Evolutionary conservation across 1,284 basidiomycete species (phyloP).

Genomic region (Mycena sp.): DNA sequence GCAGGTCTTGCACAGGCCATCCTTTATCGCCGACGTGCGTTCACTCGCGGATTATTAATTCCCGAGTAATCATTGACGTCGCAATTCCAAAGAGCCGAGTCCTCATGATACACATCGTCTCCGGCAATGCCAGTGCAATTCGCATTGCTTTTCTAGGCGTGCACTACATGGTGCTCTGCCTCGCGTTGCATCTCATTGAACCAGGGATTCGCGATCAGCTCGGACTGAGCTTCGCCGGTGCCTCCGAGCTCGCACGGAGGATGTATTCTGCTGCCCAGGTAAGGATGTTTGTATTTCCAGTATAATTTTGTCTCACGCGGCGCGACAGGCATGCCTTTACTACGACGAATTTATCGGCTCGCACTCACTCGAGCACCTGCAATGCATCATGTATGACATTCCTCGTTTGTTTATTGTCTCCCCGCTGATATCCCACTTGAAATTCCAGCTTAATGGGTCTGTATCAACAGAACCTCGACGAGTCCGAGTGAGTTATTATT

Average conservation of each 20-base stretch:
- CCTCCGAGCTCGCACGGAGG: conserved; percentile 29
- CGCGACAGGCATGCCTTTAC: conserved; percentile 33
- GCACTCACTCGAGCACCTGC: conserved; percentile 35
- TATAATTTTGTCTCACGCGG: too few species aligned
- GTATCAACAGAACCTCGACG: conserved; percentile 39
- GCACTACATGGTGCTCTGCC: conserved; percentile 37
- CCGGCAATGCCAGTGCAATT: conserved; percentile 20
- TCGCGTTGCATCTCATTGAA: conserved; percentile 36
- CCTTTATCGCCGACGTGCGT: conserved; percentile 28
- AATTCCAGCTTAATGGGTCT: conserved; percentile 35
- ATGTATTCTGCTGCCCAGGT: conserved; percentile 39
- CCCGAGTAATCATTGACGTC: not conserved
- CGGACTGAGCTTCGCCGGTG: conserved; percentile 24
- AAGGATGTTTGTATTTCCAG: too few species aligned
- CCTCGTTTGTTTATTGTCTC: not conserved
- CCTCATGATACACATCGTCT: conserved; percentile 11
- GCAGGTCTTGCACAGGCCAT: conserved; percentile 31
- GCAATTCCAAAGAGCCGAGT: conserved; percentile 3
- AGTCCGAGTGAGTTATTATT: conserved; percentile 33
- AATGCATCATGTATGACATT: conserved; percentile 34
- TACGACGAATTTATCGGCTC: conserved; percentile 36
- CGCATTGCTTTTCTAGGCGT: conserved; percentile 33
- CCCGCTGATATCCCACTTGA: not conserved
- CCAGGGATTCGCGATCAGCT: conserved; percentile 29
- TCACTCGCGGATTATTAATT: not conserved